Evolutionary conservation across 2,329 filamentous ascomycete genomes (phyloP).

Genomic region (Ophiocordyceps camponoti-floridani): DNA sequence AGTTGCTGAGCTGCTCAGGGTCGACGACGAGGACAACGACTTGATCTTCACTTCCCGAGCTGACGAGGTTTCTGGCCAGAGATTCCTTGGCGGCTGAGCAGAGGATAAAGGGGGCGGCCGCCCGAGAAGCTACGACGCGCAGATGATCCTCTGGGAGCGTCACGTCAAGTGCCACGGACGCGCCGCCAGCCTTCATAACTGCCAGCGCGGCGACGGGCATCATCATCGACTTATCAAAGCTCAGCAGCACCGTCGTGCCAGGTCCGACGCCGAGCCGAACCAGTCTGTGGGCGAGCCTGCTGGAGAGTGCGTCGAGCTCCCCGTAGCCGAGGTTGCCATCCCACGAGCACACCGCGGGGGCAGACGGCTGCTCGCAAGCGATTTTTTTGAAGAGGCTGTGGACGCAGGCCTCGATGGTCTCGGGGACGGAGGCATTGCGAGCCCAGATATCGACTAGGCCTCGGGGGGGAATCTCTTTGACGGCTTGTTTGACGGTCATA

Average conservation of each 20-base stretch:
- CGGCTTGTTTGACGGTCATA: background rate
- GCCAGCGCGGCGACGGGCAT: conserved; percentile 8
- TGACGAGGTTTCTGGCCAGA: conserved; percentile 1
- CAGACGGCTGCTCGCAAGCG: conserved; percentile 12
- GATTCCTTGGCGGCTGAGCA: conserved; percentile 3
- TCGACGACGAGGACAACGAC: conserved; percentile 1
- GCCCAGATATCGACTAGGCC: conserved; percentile 2
- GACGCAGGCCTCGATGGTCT: conserved; percentile 12
- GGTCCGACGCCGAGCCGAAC: conserved; percentile 8
- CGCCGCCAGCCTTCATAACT: conserved; percentile 7
- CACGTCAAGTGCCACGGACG: conserved; percentile 10
- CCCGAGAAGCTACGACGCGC: conserved; percentile 4
- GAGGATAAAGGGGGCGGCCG: conserved; percentile 6
- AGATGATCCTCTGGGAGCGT: conserved; percentile 5
- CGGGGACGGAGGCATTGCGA: conserved; percentile 4
- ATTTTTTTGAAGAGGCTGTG: conserved; percentile 21
- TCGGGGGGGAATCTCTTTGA: background rate
- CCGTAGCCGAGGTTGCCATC: conserved; percentile 22
- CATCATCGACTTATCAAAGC: conserved; percentile 9
- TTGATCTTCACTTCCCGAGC: too few species aligned
- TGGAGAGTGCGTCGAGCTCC: conserved; percentile 11
- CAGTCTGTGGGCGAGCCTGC: conserved; percentile 4
- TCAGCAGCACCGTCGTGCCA: conserved; percentile 6
- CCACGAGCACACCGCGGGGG: conserved; percentile 22
- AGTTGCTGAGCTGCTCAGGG: background rate